These are phyloP conservation scores for Mycocentrospora acerina DNA, from an alignment of 2,329 filamentous ascomycete genomes.

Conservation along the genomic window DNA sequence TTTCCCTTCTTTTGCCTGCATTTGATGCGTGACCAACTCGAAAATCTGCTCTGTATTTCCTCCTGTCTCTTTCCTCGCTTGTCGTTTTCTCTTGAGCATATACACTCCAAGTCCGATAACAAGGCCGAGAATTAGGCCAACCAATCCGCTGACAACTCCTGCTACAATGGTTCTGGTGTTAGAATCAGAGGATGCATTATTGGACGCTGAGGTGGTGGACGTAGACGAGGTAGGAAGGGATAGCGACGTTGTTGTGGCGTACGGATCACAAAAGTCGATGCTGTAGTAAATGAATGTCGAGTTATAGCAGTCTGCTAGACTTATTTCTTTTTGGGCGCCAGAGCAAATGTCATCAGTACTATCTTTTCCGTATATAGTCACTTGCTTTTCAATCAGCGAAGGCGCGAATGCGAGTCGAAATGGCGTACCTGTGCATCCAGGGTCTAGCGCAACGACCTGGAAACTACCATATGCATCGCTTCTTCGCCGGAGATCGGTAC, in stretches of 20 bases:
- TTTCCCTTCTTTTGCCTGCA: no score
- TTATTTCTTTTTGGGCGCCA: constrained; percentile 6
- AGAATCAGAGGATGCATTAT: neutral
- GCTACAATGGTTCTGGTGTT: neutral
- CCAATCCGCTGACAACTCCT: neutral
- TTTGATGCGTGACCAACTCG: no score
- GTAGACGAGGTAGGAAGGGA: neutral
- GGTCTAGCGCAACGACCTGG: constrained; percentile 6
- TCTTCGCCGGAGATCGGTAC: constrained; percentile 5
- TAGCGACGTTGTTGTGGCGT: neutral
- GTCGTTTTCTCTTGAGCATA: no score
- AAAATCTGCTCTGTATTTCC: no score
- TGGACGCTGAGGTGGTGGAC: neutral
- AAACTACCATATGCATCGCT: constrained; percentile 6
- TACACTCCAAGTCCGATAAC: no score
- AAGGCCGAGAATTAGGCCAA: constrained; percentile 1
- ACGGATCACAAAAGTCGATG: constrained; percentile 9
- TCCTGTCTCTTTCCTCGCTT: no score
- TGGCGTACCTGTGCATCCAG: constrained; percentile 3
- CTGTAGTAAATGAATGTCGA: constrained; percentile 10
- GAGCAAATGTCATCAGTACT: constrained; percentile 1
- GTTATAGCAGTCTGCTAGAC: constrained; percentile 8
- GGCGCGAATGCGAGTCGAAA: neutral
- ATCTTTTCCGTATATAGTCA: constrained; percentile 11
- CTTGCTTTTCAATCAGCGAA: no score